Percentiles rank a stretch among this genome's conserved stretches.
Evolutionary conservation across 352 stramenopile genomes (phyloP).

Genomic region (Pythium guiyangense): DNA sequence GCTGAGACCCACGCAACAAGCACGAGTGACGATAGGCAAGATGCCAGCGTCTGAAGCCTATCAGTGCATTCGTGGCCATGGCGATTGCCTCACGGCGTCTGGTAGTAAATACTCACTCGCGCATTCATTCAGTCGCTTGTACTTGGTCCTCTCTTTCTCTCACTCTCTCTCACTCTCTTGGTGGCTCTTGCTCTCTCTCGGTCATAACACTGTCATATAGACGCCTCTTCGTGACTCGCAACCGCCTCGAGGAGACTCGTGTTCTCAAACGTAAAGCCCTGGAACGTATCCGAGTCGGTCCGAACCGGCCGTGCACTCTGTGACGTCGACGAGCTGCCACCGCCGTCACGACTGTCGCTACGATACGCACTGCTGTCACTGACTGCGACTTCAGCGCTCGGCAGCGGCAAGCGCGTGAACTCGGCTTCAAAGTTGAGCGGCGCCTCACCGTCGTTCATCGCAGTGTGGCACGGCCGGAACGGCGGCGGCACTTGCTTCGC

Average conservation of each 20-base stretch:
- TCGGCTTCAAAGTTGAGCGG: constrained; percentile 84
- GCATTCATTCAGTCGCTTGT: not conserved
- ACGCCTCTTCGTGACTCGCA: constrained; percentile 10
- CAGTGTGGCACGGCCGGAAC: constrained; percentile 72
- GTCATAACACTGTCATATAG: not conserved
- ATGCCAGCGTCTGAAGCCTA: too few relatives aligned
- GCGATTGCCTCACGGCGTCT: too few relatives aligned
- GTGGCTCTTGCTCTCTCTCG: not conserved
- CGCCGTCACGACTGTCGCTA: constrained; percentile 2
- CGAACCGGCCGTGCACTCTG: constrained; percentile 19
- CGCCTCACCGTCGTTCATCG: constrained; percentile 65
- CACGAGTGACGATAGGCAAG: too few relatives aligned
- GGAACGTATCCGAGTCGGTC: constrained; percentile 70
- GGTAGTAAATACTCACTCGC: too few relatives aligned
- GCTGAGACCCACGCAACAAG: too few relatives aligned
- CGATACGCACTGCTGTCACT: constrained; percentile 13
- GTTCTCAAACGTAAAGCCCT: constrained; percentile 79
- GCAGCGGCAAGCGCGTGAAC: constrained; percentile 82
- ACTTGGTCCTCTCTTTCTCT: not conserved
- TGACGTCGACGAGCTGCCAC: constrained; percentile 9
- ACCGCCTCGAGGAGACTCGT: constrained; percentile 59
- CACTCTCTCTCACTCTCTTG: not conserved
- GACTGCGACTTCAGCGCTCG: constrained; percentile 41
- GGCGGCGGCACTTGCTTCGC: constrained; percentile 60
- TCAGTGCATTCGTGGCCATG: too few relatives aligned